phyloP scores from a whole-genome alignment of 225 moss, liverwort and hornwort genomes.

The Lunularia cruciata region DNA sequence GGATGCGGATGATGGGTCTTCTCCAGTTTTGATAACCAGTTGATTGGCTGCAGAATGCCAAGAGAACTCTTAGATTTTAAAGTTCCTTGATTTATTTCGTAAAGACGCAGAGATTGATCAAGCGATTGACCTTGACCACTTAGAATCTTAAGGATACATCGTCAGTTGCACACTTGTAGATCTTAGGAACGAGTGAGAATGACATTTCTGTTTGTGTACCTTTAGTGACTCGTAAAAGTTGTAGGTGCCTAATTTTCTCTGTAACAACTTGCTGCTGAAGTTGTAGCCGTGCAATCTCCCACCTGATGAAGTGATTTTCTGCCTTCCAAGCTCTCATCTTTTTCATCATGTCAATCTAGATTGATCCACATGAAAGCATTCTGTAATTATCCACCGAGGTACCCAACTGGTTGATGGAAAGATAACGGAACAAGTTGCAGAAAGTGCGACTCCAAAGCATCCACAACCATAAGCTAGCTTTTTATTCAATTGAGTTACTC shows the following conservation, averaged over 20 bases:
- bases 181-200: too few species aligned
- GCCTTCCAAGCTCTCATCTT: constrained; percentile 57
- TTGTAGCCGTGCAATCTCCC: constrained; percentile 62
- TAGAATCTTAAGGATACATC: too few species aligned
- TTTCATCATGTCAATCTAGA: constrained; percentile 85
- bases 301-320: constrained; percentile 61
- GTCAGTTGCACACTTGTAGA: too few species aligned
- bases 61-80: background rate
- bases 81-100: too few species aligned
- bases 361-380: background rate
- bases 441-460: too few species aligned
- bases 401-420: background rate
- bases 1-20: constrained; percentile 65
- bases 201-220: too few species aligned
- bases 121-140: too few species aligned
- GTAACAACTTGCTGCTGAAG: constrained; percentile 51
- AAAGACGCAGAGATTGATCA: too few species aligned
- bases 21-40: constrained; percentile 77
- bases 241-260: constrained; percentile 78
- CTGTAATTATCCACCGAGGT: background rate
- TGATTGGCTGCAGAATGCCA: constrained; percentile 55
- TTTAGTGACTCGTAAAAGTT: constrained; percentile 80
- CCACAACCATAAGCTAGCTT: too few species aligned
- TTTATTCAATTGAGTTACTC: too few species aligned
- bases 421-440: too few species aligned